Base-by-base conservation (phyloP, 2,329 filamentous ascomycete genomes). In the Chaetomium globosum region DNA sequence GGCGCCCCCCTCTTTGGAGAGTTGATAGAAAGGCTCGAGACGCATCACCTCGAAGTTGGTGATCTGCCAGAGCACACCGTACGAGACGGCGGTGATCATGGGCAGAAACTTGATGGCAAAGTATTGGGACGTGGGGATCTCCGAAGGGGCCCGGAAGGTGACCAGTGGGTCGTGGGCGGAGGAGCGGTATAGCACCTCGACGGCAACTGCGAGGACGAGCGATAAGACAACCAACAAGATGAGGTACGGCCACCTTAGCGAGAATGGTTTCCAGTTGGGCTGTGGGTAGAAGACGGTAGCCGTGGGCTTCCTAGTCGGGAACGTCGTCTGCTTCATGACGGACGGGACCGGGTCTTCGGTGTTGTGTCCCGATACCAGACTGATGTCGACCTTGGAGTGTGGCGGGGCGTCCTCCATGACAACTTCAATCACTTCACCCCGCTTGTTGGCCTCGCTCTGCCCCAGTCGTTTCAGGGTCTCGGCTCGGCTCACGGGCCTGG, bases 21-120 rank as follows among this genome's bases (percentile, higher is more conserved):
- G 78, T 73, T 89, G 87, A 69, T 88, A 87, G 70, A 85, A 89
- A 0, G 87, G 84, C 73, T 90, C 87, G 31, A 89, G 76, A n/a
- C 87, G 82, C 72, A 84, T 86, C 2, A 89, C 85, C 69, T 89
- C 87, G 65, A 87, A 86, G 74, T 89, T 87, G 46, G 83, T 85
- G 13, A 87, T 80, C 74, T 89, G 86, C 87, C 87, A 89, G 48
- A 89, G 73, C 16, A 89, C 84, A 55, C 87, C 87, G 71, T 84
- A 89, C 0, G 81, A 77, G 51, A 89, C 87, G 33, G 86, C 83
- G 3, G 86, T 77, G 2, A 89, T 76, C 0, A 85, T 89, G 1
- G 87, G 87, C 10, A 83, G 74, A 71, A 89, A 89, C 74, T 88
- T 88, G 77, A 89, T 80, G 28, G 81, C 79, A 70, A 89, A 87